Percentiles rank a stretch among this genome's conserved stretches.
These are phyloP conservation scores for Aureobasidium sp. DNA, from an alignment of 2,329 filamentous ascomycete genomes.

Conservation along the genomic window DNA sequence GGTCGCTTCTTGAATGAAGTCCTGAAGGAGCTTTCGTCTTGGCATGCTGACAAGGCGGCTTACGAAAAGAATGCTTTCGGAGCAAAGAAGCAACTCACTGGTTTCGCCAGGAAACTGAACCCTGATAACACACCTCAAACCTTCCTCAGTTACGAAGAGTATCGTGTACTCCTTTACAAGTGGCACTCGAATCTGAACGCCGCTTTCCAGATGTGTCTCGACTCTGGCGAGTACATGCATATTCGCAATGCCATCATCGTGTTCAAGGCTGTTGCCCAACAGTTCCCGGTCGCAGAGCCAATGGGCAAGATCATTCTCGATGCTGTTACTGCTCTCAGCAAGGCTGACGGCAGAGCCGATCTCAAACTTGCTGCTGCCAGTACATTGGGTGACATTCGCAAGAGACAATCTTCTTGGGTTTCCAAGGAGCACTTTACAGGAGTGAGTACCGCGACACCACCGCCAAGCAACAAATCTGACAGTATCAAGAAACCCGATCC, in stretches of 20 bases:
- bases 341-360: conserved; percentile 60
- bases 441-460: conserved; percentile 38
- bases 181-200: conserved; percentile 81
- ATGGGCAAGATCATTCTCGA: conserved; percentile 67
- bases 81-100: conserved; percentile 57
- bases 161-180: conserved; percentile 75
- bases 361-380: conserved; percentile 67
- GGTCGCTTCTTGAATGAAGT: conserved; percentile 82
- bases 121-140: conserved; percentile 59
- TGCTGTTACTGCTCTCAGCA: conserved; percentile 56
- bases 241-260: conserved; percentile 92
- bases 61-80: conserved; percentile 83
- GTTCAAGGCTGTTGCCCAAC: conserved; percentile 69
- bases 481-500: conserved; percentile 12
- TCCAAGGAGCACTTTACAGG: conserved; percentile 67
- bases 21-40: conserved; percentile 69
- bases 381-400: conserved; percentile 62
- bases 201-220: conserved; percentile 75
- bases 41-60: conserved; percentile 69
- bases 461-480: not conserved
- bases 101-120: conserved; percentile 71
- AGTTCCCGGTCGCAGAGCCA: conserved; percentile 84
- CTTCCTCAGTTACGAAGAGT: conserved; percentile 78
- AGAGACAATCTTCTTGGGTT: conserved; percentile 61
- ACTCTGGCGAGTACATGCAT: conserved; percentile 88